Evolutionary conservation across 176 grass and related monocot genomes (phyloP), one percentile per base, ranked within the genome.

Genomic region (Bothriochloa decipiens): DNA sequence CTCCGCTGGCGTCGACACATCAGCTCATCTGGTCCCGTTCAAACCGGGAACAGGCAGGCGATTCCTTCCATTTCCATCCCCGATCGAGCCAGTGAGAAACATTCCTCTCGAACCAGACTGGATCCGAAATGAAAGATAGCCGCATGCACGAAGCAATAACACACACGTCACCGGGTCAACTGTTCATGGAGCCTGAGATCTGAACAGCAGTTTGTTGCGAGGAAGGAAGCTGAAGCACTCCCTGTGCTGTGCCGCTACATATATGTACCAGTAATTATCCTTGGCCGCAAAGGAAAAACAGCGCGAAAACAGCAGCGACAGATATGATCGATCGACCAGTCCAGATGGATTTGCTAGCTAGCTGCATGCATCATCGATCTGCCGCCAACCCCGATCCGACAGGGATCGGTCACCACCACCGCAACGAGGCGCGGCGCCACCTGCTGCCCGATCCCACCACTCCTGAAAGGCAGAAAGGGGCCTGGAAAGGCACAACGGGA

Each of bases 221-320:
- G 43, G 47, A 35, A 32, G 29, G 41, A 0, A 40, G 4, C n/a
- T 2, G 25, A 37, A 37, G 26, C 78, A 46, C 3, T 53, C 60
- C 15, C 20, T 23, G 22, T 23, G 53, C 18, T n/a, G 20, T n/a
- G 55, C 0, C 45, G 39, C 3, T 2, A 0, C 17, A 0, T 17
- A 12, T 15, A 32, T 4, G 35, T 8, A 8, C 35, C 35, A 36
- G 35, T 36, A 60, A 14, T 55, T 74, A 70, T 39, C 57, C 88
- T 90, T 86, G 2, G 67, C 67, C 73, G 88, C 88, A 42, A 86
- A 86, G 88, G 27, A 8, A 80, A 40, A 80, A 80, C 69, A 81
- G 65, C 12, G 3, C 68, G 5, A 66, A 63, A 60, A 55, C 35
- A 22, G 64, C 52, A n/a, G n/a, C n/a, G n/a, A n/a, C n/a, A n/a